Evolutionary conservation across 371 early-diverging fungal genomes (phyloP), one percentile per base, ranked within the genome.

Genomic region (Nematocida parisii): DNA sequence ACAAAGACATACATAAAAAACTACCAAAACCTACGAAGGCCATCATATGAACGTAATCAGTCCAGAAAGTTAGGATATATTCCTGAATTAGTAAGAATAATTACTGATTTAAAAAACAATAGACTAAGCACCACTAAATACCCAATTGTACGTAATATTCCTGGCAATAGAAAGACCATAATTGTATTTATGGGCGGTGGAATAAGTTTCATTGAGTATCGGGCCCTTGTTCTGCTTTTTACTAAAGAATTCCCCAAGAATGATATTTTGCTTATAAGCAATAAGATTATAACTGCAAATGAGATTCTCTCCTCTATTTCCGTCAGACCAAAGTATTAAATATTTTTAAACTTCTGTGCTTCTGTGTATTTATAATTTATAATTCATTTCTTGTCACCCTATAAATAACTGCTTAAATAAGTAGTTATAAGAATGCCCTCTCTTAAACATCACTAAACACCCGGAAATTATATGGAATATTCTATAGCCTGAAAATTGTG

Each of bases 121-220:
- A 82, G 71, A 22, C 66, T 85, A 22, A 81, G 82, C 55, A 64
- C 45, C 5, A 74, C 56, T 44, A 39, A 18, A 11, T 85, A 77
- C 55, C 62, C 57, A 20, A 52, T 15, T 39, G 22, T 84, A 7
- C 52, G 61, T 5, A 58, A 81, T 24, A 20, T 40, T 18, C 44
- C 52, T 52, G 66, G 68, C 13, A 55, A 82, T 33, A 80, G 33
- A 45, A 82, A 66, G 58, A 68, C 40, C 20, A 66, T 80, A 20
- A 44, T 87, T 55, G 50, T 87, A 18, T 85, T 83, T 54, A 58
- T 87, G 24, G 27, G 58, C 5, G 84, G 84, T 5, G 87, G 87
- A 42, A 55, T 81, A 2, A 86, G 86, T 33, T 83, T 77, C 50
- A 56, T 72, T 46, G 87, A 87, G 71, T 84, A 86, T 61, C 62